Evolutionary conservation across 768 basidiomycete species (phyloP), one percentile per base, ranked within the genome.

Genomic region (Boletus coccyginus): DNA sequence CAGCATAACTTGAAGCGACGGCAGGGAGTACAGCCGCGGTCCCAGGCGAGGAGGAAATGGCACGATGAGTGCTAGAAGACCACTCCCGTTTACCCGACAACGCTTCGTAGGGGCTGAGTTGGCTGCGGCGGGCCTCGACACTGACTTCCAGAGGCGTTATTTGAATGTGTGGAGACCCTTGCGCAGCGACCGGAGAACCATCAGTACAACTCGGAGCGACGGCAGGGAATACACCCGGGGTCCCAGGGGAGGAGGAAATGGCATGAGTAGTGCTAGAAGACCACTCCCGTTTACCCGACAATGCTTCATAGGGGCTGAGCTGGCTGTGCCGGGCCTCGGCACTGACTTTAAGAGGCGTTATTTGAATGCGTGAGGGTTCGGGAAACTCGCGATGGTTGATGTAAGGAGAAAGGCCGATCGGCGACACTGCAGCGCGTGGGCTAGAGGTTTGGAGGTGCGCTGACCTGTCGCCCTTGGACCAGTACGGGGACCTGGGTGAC

Each of bases 361-460:
- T 49, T 16, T 10, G 27, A 14, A 7, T 16, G 36, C n/a, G 45
- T 2, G 35, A 24, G 14, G 52, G 46, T 21, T 56, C 47, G 3
- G 47, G 46, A 46, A 46, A 53, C 9, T 52, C 13, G 31, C 11
- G 50, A n/a, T 13, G 12, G 19, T 44, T 12, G 21, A 19, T 7
- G 7, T 11, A 21, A 19, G 64, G 59, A 8, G 59, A 59, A 10
- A 47, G 33, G 11, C 35, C 46, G 31, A 53, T 32, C 13, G 31
- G 36, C 3, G 65, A 61, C 11, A 44, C 45, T 16, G 1, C 1
- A 14, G 27, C 29, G 19, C 48, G 12, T 24, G 46, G 10, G n/a
- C 2, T 39, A 7, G 36, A 29, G 3, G 33, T 32, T 16, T 14
- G 55, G 17, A 42, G 40, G 43, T 19, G n/a, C 3, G 13, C n/a